Evolutionary conservation across 108 stramenopile genomes (phyloP).

Genomic region (Nitzschia sp.): DNA sequence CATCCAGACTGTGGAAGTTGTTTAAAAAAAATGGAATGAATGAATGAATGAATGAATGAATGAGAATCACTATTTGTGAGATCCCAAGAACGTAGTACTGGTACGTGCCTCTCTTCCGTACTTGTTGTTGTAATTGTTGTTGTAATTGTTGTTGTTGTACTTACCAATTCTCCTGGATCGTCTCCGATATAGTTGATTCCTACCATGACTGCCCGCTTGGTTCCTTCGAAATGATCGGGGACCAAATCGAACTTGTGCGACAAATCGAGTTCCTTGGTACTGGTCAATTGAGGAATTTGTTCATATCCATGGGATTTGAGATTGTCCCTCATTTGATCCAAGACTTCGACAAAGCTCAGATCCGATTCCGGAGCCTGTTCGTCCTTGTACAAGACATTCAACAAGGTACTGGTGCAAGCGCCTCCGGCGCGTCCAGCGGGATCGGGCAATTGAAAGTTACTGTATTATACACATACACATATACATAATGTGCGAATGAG

Average conservation of each 20-base stretch:
- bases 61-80: too few relatives aligned
- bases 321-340: constrained; percentile 57
- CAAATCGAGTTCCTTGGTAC: constrained; percentile 47
- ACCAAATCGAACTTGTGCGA: constrained; percentile 36
- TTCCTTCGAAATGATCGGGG: constrained; percentile 23
- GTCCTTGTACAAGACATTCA: constrained; percentile 64
- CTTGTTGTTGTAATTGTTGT: too few relatives aligned
- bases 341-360: constrained; percentile 72
- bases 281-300: constrained; percentile 69
- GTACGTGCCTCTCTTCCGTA: background rate
- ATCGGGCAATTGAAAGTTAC: constrained; percentile 75
- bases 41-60: too few relatives aligned
- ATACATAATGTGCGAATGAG: too few relatives aligned
- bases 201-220: constrained; percentile 63
- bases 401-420: constrained; percentile 85
- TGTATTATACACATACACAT: too few relatives aligned
- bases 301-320: constrained; percentile 41
- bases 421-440: constrained; percentile 77
- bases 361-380: constrained; percentile 37
- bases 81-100: too few relatives aligned
- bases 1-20: constrained; percentile 26
- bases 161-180: constrained; percentile 43
- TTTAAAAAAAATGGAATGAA: too few relatives aligned
- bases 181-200: constrained; percentile 86
- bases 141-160: too few relatives aligned